These are phyloP conservation scores for Cardamine resedifolia DNA, from an alignment of 345 rosid species.

Conservation along the genomic window DNA sequence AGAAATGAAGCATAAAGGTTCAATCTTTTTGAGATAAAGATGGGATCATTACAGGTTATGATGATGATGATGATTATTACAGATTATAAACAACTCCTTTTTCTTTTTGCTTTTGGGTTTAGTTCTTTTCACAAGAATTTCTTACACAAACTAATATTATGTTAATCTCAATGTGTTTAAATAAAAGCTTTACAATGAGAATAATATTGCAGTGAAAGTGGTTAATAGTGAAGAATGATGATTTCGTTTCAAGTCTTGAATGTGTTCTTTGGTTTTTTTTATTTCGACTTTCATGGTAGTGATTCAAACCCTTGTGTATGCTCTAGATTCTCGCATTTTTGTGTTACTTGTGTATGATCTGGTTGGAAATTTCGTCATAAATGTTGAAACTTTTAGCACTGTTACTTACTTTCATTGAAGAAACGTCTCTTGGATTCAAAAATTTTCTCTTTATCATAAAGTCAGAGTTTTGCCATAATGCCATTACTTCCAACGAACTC, in stretches of 20 bases:
- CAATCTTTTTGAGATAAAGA: not conserved
- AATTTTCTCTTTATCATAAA: not conserved
- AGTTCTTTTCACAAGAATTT: conserved; percentile 22
- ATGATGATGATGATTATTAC: not conserved
- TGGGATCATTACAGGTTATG: conserved; percentile 19
- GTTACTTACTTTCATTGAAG: not conserved
- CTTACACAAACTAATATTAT: conserved; percentile 25
- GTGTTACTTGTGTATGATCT: not conserved
- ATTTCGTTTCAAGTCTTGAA: not conserved
- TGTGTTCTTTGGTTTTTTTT: not conserved
- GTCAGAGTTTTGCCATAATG: not conserved
- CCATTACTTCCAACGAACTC: not conserved
- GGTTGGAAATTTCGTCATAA: not conserved
- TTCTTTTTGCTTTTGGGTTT: conserved; percentile 9
- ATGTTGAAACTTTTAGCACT: not conserved
- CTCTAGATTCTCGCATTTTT: not conserved
- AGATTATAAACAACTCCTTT: conserved; percentile 19
- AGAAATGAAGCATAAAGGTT: conserved; percentile 53
- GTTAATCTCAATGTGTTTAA: conserved; percentile 26
- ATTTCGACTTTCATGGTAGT: not conserved
- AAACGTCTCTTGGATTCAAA: not conserved
- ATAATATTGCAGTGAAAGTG: conserved; percentile 21
- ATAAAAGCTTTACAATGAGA: conserved; percentile 33
- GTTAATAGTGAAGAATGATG: conserved; percentile 8
- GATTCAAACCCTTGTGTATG: not conserved